Evolutionary conservation across 1,284 basidiomycete genomes (phyloP).

Genomic region (Ceratobasidium sp.): DNA sequence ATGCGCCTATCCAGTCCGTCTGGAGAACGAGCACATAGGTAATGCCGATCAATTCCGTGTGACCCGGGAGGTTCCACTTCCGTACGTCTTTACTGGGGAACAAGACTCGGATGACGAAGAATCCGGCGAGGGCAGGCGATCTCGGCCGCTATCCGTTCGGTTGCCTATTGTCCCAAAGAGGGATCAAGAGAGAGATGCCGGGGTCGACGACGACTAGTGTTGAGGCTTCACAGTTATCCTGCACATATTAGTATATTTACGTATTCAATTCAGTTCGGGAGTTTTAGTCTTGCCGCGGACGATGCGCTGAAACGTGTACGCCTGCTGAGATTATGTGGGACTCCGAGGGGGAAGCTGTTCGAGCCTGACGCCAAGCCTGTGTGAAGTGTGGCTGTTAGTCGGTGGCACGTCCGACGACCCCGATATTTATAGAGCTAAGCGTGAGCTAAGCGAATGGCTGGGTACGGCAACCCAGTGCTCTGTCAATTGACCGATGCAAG

Average conservation of each 20-base stretch:
- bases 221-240: too few species aligned
- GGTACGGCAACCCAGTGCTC: too few species aligned
- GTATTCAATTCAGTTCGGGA: slow-evolving; percentile 5
- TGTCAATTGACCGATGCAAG: too few species aligned
- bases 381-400: too few species aligned
- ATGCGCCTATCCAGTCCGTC: slow-evolving; percentile 65
- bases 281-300: not conserved
- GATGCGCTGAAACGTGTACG: too few species aligned
- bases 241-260: too few species aligned
- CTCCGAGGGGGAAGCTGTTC: too few species aligned
- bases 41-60: slow-evolving; percentile 88
- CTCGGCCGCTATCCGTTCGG: slow-evolving; percentile 14
- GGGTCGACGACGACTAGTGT: not conserved
- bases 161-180: slow-evolving; percentile 8
- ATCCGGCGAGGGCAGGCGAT: not conserved
- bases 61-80: slow-evolving; percentile 80
- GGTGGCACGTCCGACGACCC: too few species aligned
- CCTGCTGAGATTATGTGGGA: too few species aligned
- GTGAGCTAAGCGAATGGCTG: too few species aligned
- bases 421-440: too few species aligned
- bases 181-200: not conserved
- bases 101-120: slow-evolving; percentile 52
- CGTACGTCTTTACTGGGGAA: slow-evolving; percentile 71
- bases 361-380: too few species aligned
- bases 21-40: slow-evolving; percentile 90